Conservation (phyloP, 2,329 filamentous ascomycete species). For the Thelonectria discophora region DNA sequence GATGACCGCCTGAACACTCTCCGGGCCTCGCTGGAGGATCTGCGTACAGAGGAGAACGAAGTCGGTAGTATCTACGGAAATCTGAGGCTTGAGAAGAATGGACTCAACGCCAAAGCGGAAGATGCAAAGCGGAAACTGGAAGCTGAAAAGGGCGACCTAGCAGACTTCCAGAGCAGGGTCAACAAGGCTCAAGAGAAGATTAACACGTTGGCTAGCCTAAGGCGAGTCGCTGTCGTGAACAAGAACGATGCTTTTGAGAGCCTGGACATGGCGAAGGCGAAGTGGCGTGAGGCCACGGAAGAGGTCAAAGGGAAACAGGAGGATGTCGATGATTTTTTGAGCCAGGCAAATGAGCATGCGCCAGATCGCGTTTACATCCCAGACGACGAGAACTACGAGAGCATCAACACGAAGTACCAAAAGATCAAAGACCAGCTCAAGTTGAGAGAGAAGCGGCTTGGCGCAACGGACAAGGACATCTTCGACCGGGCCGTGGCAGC, state of each 20-base stretch:
- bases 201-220: constrained; percentile 56
- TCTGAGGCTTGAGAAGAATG: constrained; percentile 58
- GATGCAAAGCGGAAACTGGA: constrained; percentile 50
- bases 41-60: constrained; percentile 58
- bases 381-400: constrained; percentile 68
- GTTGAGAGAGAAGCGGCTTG: constrained; percentile 64
- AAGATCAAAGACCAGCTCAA: constrained; percentile 67
- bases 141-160: constrained; percentile 47
- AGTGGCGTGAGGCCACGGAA: constrained; percentile 50
- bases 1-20: constrained; percentile 72
- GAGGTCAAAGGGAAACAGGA: constrained; percentile 55
- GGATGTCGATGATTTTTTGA: constrained; percentile 62
- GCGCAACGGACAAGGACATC: constrained; percentile 73
- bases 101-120: constrained; percentile 56
- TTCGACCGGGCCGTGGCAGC: constrained; percentile 57
- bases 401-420: constrained; percentile 62
- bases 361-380: constrained; percentile 68
- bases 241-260: constrained; percentile 66
- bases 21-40: constrained; percentile 64
- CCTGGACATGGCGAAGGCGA: constrained; percentile 58
- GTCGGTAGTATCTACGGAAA: constrained; percentile 65
- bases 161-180: constrained; percentile 57
- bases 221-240: constrained; percentile 64
- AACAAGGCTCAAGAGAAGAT: constrained; percentile 65
- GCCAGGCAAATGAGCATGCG: constrained; percentile 61